Conservation (phyloP, 163 green algal genomes). For the Coccomyxa subellipsoidea region DNA sequence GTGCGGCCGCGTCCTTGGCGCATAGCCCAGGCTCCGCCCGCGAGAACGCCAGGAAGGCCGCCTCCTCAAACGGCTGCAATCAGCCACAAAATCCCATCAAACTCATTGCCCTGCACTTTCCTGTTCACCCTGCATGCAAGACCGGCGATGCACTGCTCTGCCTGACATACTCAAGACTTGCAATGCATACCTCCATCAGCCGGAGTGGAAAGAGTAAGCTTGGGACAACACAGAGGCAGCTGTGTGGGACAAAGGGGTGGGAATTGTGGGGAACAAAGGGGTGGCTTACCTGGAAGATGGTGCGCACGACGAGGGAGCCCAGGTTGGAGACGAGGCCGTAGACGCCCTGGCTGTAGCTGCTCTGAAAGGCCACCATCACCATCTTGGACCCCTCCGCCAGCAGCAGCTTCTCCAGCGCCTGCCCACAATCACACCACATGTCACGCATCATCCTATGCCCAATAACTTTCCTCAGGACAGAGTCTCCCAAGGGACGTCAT, state of each 20-base stretch:
- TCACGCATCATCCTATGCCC: no score
- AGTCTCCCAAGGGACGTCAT: no score
- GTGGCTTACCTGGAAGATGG: slow-evolving; percentile 53
- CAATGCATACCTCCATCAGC: no score
- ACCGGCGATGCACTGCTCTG: no score
- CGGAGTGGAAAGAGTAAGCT: no score
- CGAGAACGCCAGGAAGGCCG: slow-evolving; percentile 82
- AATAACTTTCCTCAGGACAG: no score
- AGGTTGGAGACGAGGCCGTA: slow-evolving; percentile 86
- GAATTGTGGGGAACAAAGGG: neutral
- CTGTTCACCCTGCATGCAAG: no score
- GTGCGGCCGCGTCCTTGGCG: no score
- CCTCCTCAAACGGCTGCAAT: slow-evolving; percentile 79
- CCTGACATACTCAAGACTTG: no score
- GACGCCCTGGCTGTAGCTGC: slow-evolving; percentile 66
- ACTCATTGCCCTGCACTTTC: no score
- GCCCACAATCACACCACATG: slow-evolving; percentile 12
- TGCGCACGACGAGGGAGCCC: slow-evolving; percentile 80
- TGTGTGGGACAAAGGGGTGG: neutral
- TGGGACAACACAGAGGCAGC: no score
- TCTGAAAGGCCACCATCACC: slow-evolving; percentile 63
- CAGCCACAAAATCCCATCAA: neutral
- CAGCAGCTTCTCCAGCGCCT: slow-evolving; percentile 83
- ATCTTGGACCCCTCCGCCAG: slow-evolving; percentile 87
- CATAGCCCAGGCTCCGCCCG: slow-evolving; percentile 13